A percentile compares a stretch with the other conserved stretches of the same genome.
phyloP scores from a whole-genome alignment of 441 rosid species.

The Syzygium syzygioides region DNA sequence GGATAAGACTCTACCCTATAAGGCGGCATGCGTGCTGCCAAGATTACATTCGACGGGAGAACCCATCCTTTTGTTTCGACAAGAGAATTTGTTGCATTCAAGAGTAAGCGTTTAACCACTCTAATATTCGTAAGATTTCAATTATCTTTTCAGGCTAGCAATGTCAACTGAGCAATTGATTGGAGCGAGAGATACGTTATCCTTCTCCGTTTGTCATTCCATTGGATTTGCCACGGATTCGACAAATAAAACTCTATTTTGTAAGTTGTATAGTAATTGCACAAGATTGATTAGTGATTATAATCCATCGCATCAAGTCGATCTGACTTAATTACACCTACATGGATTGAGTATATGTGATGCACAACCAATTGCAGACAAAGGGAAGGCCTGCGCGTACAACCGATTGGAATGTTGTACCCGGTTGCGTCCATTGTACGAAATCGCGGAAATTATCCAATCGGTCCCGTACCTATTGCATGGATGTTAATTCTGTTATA shows the following conservation, averaged over 20 bases:
- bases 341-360: background rate
- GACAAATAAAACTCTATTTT: background rate
- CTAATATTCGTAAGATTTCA: background rate
- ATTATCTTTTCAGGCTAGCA: background rate
- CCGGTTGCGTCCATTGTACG: background rate
- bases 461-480: rapidly evolving
- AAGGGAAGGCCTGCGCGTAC: background rate
- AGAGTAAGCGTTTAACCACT: background rate
- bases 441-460: background rate
- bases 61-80: background rate
- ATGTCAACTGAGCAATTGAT: background rate
- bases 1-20: background rate
- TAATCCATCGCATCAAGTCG: background rate
- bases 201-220: background rate
- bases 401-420: no score
- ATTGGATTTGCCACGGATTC: background rate
- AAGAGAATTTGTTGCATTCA: background rate
- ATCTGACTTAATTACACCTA: background rate
- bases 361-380: background rate
- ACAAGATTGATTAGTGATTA: background rate
- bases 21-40: background rate
- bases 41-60: background rate
- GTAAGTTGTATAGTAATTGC: background rate
- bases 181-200: background rate
- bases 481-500: background rate